Conservation (phyloP, 2,329 filamentous ascomycete genomes). For the Aspergillus versicolor region DNA sequence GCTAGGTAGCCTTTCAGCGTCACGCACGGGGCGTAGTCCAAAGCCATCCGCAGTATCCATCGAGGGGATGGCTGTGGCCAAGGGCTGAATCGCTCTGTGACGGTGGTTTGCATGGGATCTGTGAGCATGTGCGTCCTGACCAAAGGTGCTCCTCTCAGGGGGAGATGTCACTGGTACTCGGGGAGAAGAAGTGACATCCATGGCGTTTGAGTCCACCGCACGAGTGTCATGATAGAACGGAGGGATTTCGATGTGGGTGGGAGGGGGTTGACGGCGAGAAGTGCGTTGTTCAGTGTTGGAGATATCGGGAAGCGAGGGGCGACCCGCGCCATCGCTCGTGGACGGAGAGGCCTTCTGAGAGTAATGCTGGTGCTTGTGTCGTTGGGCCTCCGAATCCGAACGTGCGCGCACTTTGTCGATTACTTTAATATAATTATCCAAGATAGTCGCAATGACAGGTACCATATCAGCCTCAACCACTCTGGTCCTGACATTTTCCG, state of each 20-base stretch:
- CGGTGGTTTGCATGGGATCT: constrained; percentile 48
- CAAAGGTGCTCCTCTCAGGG: constrained; percentile 67
- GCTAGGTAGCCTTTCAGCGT: constrained; percentile 77
- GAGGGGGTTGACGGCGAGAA: constrained; percentile 75
- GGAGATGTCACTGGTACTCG: constrained; percentile 68
- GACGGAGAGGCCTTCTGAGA: constrained; percentile 25
- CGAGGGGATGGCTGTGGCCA: constrained; percentile 65
- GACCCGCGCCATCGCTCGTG: constrained; percentile 28
- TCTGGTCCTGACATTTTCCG: constrained; percentile 87
- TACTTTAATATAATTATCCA: constrained; percentile 97
- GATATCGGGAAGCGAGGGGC: constrained; percentile 45
- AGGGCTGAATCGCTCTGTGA: constrained; percentile 62
- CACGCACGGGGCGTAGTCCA: constrained; percentile 72
- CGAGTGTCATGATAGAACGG: constrained; percentile 52
- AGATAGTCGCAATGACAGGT: constrained; percentile 94
- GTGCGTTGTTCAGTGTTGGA: constrained; percentile 58
- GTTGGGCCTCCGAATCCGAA: constrained; percentile 74
- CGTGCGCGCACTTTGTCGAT: constrained; percentile 88
- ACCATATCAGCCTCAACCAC: constrained; percentile 99
- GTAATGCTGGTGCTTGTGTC: constrained; percentile 28
- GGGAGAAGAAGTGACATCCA: constrained; percentile 63
- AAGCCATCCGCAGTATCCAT: constrained; percentile 72
- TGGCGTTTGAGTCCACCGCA: constrained; percentile 50
- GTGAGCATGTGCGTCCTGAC: constrained; percentile 53
- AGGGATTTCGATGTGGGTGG: constrained; percentile 79